Percentiles rank a stretch among this genome's conserved stretches.
Conservation (phyloP, 225 moss, liverwort and hornwort genomes). For the Physcomitrellopsis africana region DNA sequence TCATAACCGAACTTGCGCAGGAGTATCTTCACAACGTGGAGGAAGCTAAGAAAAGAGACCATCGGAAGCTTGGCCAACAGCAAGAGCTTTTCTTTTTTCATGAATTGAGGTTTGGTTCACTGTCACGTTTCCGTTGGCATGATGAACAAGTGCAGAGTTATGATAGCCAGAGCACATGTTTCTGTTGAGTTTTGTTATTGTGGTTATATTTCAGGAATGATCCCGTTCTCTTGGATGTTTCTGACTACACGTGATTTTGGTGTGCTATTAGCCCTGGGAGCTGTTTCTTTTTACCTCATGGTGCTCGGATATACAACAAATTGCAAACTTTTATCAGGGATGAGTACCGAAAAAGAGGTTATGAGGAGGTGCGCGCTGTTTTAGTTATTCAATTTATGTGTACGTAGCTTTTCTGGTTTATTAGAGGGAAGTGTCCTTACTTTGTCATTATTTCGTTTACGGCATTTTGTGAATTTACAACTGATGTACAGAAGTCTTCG, state of each 20-base stretch:
- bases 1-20: conserved; percentile 33
- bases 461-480: too few species aligned
- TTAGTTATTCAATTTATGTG: neutral
- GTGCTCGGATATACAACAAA: conserved; percentile 89
- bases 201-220: neutral
- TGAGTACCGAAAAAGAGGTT: conserved; percentile 86
- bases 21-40: conserved; percentile 81
- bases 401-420: neutral
- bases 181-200: conserved; percentile 5
- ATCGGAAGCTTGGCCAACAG: conserved; percentile 80
- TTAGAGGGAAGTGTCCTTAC: neutral
- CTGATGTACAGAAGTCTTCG: neutral
- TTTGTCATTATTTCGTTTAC: neutral
- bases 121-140: conserved; percentile 12
- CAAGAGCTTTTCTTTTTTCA: conserved; percentile 99
- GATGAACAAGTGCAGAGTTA: neutral
- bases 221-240: too few species aligned
- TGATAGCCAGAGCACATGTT: neutral
- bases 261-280: conserved; percentile 78
- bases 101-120: conserved; percentile 64
- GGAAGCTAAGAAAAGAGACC: conserved; percentile 97
- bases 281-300: conserved; percentile 89
- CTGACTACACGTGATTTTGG: neutral
- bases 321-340: conserved; percentile 76
- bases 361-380: conserved; percentile 60